Conservation (phyloP, 352 stramenopile species). For the Globisporangium nodosum region DNA sequence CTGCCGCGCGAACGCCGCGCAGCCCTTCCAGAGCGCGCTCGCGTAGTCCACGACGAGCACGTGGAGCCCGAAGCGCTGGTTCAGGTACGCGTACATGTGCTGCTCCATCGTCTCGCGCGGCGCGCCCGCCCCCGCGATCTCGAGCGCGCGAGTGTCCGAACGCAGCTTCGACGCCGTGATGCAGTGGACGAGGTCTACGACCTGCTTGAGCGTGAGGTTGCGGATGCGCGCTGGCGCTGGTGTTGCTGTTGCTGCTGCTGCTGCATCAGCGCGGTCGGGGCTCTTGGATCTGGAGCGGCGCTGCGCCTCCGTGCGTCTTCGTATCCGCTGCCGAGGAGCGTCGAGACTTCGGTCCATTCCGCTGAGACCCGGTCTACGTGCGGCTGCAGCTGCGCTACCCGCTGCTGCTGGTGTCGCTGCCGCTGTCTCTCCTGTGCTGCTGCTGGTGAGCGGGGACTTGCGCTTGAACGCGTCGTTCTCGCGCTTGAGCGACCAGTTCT, state of each 20-base stretch:
- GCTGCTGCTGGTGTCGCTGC: not conserved
- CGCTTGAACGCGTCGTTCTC: slow-evolving; percentile 19
- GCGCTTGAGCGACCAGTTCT: slow-evolving; percentile 38
- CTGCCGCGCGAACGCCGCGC: slow-evolving; percentile 30
- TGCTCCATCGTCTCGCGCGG: slow-evolving; percentile 84
- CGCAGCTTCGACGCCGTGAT: slow-evolving; percentile 72
- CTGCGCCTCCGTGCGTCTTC: slow-evolving; percentile 4
- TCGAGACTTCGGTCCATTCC: not conserved
- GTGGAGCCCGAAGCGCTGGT: slow-evolving; percentile 79
- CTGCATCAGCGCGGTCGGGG: not conserved
- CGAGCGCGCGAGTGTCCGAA: slow-evolving; percentile 42
- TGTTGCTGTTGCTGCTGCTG: not conserved
- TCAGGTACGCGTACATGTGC: slow-evolving; percentile 87
- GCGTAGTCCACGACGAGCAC: slow-evolving; percentile 76
- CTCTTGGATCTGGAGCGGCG: not conserved
- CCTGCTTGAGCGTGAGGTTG: slow-evolving; percentile 71
- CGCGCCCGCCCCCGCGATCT: slow-evolving; percentile 18
- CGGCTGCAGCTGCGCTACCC: not conserved
- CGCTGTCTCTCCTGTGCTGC: not conserved
- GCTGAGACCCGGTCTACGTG: too few relatives aligned
- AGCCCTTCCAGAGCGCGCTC: slow-evolving; percentile 74
- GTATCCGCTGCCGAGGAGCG: slow-evolving; percentile 13
- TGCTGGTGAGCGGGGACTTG: not conserved
- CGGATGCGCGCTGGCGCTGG: slow-evolving; percentile 14
- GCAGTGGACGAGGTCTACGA: slow-evolving; percentile 66